phyloP scores from a whole-genome alignment of 257 asterid genomes.

The Solanum sejunctum region DNA sequence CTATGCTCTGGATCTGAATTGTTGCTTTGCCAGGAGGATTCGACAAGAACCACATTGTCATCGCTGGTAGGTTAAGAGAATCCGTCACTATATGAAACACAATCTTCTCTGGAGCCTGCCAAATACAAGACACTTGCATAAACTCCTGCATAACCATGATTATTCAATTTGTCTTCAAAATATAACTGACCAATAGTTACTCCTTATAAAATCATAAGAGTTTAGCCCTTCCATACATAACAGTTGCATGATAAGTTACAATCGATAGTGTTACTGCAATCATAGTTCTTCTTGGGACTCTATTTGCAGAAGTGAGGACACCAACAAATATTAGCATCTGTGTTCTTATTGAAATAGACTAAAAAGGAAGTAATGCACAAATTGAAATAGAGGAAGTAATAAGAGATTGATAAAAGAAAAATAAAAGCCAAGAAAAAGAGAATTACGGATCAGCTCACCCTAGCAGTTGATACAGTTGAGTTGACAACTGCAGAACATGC shows the following conservation, averaged over 20 bases:
- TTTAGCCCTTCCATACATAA: not conserved
- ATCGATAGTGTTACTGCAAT: not conserved
- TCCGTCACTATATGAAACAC: conserved; percentile 49
- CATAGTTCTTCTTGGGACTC: not conserved
- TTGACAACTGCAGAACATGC: conserved; percentile 51
- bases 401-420: not conserved
- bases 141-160: not conserved
- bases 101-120: conserved; percentile 44
- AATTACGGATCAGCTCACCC: conserved; percentile 11
- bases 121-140: not conserved
- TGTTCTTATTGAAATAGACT: not conserved
- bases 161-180: not conserved
- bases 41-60: conserved; percentile 48
- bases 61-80: conserved; percentile 37
- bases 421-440: not conserved
- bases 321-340: not conserved
- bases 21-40: conserved; percentile 39
- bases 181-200: not conserved
- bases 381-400: not conserved
- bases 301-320: not conserved
- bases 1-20: conserved; percentile 40
- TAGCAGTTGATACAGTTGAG: conserved; percentile 39
- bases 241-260: not conserved
- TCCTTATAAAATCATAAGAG: not conserved
- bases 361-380: not conserved